These are phyloP conservation scores for Trichosanthes cucumerina DNA, from an alignment of 306 rosid genomes.

Conservation along the genomic window DNA sequence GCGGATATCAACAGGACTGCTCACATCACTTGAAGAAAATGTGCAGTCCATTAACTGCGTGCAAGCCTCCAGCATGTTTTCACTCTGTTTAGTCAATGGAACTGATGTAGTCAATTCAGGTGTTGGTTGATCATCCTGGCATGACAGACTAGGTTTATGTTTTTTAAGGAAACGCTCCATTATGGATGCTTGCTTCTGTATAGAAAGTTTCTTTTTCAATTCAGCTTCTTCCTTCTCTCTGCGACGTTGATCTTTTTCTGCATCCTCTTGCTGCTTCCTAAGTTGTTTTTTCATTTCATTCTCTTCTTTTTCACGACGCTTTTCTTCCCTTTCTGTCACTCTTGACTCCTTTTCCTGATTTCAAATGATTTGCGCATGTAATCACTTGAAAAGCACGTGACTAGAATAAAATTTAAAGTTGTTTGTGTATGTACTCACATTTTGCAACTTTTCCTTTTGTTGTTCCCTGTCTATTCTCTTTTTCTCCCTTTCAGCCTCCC, in stretches of 20 bases:
- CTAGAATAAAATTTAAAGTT: background rate
- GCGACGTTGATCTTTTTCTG: slow-evolving; percentile 63
- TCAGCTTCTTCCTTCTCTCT: slow-evolving; percentile 74
- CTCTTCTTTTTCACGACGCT: slow-evolving; percentile 34
- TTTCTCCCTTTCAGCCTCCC: slow-evolving; percentile 57
- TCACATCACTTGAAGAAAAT: slow-evolving; percentile 35
- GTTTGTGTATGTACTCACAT: slow-evolving; percentile 31
- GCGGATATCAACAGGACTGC: slow-evolving; percentile 39
- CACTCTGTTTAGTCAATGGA: slow-evolving; percentile 22
- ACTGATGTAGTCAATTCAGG: slow-evolving; percentile 25
- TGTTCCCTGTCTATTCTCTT: slow-evolving; percentile 35
- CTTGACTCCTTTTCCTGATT: slow-evolving; percentile 49
- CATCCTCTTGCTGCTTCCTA: slow-evolving; percentile 66
- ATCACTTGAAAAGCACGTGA: background rate
- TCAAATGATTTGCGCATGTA: background rate
- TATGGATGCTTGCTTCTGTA: slow-evolving; percentile 70
- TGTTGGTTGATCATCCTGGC: slow-evolving; percentile 27
- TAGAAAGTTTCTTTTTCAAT: slow-evolving; percentile 42
- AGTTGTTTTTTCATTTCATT: slow-evolving; percentile 43
- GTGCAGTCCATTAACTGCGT: slow-evolving; percentile 61
- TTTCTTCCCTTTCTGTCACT: slow-evolving; percentile 45
- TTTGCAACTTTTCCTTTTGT: slow-evolving; percentile 36
- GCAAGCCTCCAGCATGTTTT: slow-evolving; percentile 30
- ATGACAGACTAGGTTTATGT: slow-evolving; percentile 30
- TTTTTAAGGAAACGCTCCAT: slow-evolving; percentile 88